Conservation (phyloP, 2,329 filamentous ascomycete species). For the Helotiales sp. region DNA sequence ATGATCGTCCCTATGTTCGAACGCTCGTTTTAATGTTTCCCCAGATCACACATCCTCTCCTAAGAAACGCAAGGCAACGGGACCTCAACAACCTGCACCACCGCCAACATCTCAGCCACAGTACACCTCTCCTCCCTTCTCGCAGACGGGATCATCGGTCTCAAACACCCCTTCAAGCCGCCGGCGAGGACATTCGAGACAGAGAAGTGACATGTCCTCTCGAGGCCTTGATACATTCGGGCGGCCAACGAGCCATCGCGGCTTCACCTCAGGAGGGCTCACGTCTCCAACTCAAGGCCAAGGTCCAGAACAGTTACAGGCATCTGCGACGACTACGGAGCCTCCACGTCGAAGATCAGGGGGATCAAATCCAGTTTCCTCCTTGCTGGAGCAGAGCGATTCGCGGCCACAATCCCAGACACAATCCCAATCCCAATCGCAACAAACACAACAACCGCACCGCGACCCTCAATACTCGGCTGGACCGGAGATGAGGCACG, state of each 20-base stretch:
- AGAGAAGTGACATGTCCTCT: slow-evolving; percentile 60
- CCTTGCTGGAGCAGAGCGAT: slow-evolving; percentile 32
- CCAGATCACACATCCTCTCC: slow-evolving; percentile 71
- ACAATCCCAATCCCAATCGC: slow-evolving; percentile 17
- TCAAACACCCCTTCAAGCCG: slow-evolving; percentile 54
- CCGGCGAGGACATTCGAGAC: slow-evolving; percentile 61
- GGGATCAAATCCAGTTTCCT: slow-evolving; percentile 32
- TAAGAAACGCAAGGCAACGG: slow-evolving; percentile 78
- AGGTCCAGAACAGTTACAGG: slow-evolving; percentile 16
- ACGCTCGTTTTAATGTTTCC: slow-evolving; percentile 35
- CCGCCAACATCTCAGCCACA: slow-evolving; percentile 47
- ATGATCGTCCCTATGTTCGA: slow-evolving; percentile 46
- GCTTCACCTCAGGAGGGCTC: slow-evolving; percentile 24
- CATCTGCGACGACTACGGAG: slow-evolving; percentile 5
- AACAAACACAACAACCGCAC: slow-evolving; percentile 26
- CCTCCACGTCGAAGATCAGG: slow-evolving; percentile 29
- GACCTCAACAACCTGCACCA: slow-evolving; percentile 49
- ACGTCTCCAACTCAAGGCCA: slow-evolving; percentile 23
- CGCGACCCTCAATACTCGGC: slow-evolving; percentile 29
- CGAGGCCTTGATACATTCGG: slow-evolving; percentile 35
- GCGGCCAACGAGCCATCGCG: slow-evolving; percentile 41
- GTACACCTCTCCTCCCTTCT: slow-evolving; percentile 55
- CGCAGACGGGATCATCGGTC: slow-evolving; percentile 51
- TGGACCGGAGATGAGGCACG: slow-evolving; percentile 32
- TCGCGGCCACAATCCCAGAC: slow-evolving; percentile 23